Evolutionary conservation across 1,139 yeast species (phyloP).

Genomic region (Suhomyces terraborum): DNA sequence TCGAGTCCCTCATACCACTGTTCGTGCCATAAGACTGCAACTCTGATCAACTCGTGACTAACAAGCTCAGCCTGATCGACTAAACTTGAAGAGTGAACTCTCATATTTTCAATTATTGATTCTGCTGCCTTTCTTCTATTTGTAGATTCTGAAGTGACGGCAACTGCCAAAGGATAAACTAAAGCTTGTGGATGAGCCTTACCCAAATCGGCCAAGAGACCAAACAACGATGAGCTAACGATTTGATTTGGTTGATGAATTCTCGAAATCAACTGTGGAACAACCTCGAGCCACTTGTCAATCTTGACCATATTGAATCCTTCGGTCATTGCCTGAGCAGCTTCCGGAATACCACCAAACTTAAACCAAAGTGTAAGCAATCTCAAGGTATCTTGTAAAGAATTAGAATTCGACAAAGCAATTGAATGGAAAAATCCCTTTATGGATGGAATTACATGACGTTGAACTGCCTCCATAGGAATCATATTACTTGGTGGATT

Average conservation of each 20-base stretch:
- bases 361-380: slow-evolving; percentile 92
- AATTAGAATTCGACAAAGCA: slow-evolving; percentile 80
- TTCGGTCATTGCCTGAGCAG: slow-evolving; percentile 86
- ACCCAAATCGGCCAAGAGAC: slow-evolving; percentile 83
- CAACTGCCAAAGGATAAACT: slow-evolving; percentile 93
- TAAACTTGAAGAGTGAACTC: slow-evolving; percentile 77
- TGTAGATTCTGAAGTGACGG: slow-evolving; percentile 89
- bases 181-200: slow-evolving; percentile 96
- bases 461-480: slow-evolving; percentile 65
- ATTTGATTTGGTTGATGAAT: slow-evolving; percentile 92
- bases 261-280: slow-evolving; percentile 94
- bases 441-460: slow-evolving; percentile 92
- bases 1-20: slow-evolving; percentile 98
- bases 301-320: slow-evolving; percentile 88
- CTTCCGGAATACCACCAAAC: slow-evolving; percentile 91
- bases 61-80: slow-evolving; percentile 94
- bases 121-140: slow-evolving; percentile 90
- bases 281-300: slow-evolving; percentile 93
- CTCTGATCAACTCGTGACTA: slow-evolving; percentile 90
- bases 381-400: slow-evolving; percentile 89
- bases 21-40: slow-evolving; percentile 96
- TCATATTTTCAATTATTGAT: slow-evolving; percentile 88
- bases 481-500: slow-evolving; percentile 31
- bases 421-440: slow-evolving; percentile 95
- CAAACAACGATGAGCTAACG: slow-evolving; percentile 78